Percentiles rank a stretch among this genome's conserved stretches.
These are phyloP conservation scores for Debaryomycetaceae sp. DNA, from an alignment of 1,139 yeast species.

Conservation along the genomic window DNA sequence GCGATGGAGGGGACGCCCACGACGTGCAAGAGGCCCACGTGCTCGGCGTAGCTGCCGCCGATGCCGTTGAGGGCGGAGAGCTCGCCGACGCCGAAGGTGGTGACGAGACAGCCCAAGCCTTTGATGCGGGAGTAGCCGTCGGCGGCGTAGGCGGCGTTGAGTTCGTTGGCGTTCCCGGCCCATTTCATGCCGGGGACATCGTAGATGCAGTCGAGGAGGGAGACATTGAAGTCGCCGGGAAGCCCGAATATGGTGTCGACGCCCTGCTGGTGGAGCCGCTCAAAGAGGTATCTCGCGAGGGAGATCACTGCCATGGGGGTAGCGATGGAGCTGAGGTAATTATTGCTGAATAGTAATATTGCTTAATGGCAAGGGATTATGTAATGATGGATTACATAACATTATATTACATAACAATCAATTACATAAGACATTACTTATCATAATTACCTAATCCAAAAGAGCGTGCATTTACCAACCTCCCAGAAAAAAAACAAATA, in stretches of 20 bases:
- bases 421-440: too few species aligned
- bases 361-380: neutral
- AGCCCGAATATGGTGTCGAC: constrained; percentile 32
- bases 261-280: constrained; percentile 30
- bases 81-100: constrained; percentile 35
- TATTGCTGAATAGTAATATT: too few species aligned
- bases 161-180: constrained; percentile 35
- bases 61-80: constrained; percentile 29
- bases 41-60: constrained; percentile 34
- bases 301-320: constrained; percentile 28
- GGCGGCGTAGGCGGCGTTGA: constrained; percentile 34
- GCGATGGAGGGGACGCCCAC: constrained; percentile 31
- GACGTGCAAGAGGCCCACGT: constrained; percentile 29
- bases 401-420: too few species aligned
- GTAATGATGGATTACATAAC: too few species aligned
- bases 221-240: constrained; percentile 32
- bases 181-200: constrained; percentile 27
- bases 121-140: constrained; percentile 33
- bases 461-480: too few species aligned
- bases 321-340: too few species aligned
- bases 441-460: too few species aligned
- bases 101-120: constrained; percentile 26
- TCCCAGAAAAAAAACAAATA: neutral
- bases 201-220: constrained; percentile 26
- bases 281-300: constrained; percentile 33